phyloP scores from a whole-genome alignment of 2,329 filamentous ascomycete species.

The Colletotrichum chlorophyti region DNA sequence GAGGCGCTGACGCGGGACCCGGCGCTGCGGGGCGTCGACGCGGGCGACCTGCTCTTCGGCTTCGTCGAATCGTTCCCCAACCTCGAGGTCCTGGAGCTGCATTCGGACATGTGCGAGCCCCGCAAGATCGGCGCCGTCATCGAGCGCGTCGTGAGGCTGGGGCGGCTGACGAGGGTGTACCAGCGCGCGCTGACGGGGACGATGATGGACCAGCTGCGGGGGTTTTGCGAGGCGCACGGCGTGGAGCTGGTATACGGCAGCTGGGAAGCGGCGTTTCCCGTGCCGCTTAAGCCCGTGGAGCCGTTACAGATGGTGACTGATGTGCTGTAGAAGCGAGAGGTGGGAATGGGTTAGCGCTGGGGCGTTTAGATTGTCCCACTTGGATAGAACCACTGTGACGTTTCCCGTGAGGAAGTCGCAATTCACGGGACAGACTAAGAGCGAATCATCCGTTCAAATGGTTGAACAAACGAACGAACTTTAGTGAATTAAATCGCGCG shows the following conservation, averaged over 20 bases:
- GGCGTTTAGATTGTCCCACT: too few species aligned
- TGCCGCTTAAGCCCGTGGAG: conserved; percentile 10
- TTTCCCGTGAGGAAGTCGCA: too few species aligned
- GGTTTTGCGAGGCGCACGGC: conserved; percentile 9
- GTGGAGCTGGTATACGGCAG: conserved; percentile 21
- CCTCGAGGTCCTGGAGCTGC: conserved; percentile 28
- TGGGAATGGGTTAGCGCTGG: too few species aligned
- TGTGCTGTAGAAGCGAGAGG: neutral
- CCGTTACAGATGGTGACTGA: conserved; percentile 22
- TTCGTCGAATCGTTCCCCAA: conserved; percentile 31
- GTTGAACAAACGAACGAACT: too few species aligned
- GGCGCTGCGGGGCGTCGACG: conserved; percentile 12
- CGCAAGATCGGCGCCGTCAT: neutral
- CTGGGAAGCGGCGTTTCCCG: conserved; percentile 19
- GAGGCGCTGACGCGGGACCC: conserved; percentile 21
- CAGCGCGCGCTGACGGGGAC: conserved; percentile 21
- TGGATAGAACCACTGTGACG: too few species aligned
- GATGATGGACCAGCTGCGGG: conserved; percentile 20
- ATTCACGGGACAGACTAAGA: too few species aligned
- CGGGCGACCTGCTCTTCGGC: conserved; percentile 10
- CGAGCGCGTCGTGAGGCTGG: conserved; percentile 6
- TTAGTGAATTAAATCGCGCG: too few species aligned
- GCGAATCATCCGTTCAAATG: too few species aligned
- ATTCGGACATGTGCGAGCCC: conserved; percentile 12
- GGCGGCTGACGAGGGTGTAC: conserved; percentile 16